A percentile compares a stretch with the other conserved stretches of the same genome.
Evolutionary conservation across 2,329 filamentous ascomycete species (phyloP).

Genomic region (Fusarium sp.): DNA sequence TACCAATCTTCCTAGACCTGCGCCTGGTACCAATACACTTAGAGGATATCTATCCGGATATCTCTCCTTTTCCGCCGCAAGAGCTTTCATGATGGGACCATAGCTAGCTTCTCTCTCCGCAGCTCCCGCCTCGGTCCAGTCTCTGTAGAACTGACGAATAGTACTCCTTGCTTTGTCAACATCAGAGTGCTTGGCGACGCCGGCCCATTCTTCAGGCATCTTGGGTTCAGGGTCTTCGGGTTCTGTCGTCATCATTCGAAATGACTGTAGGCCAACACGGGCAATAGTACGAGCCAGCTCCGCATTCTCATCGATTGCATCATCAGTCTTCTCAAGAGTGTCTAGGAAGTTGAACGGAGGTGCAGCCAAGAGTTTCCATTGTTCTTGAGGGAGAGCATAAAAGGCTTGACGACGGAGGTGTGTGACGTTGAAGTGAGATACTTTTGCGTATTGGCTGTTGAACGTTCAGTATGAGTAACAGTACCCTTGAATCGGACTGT

Average conservation of each 20-base stretch:
- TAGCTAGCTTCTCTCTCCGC: constrained; percentile 82
- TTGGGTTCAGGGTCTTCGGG: constrained; percentile 52
- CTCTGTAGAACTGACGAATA: constrained; percentile 90
- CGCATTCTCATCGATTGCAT: constrained; percentile 89
- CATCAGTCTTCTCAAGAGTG: constrained; percentile 80
- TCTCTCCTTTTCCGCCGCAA: constrained; percentile 60
- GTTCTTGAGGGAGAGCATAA: constrained; percentile 84
- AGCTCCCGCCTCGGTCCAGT: constrained; percentile 86
- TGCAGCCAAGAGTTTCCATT: constrained; percentile 83
- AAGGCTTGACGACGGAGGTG: constrained; percentile 92
- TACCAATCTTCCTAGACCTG: constrained; percentile 86
- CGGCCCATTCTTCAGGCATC: constrained; percentile 72
- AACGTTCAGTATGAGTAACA: constrained; percentile 20
- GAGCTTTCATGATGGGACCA: constrained; percentile 72
- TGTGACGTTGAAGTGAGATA: constrained; percentile 89
- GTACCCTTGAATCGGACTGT: too few relatives aligned
- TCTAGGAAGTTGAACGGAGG: constrained; percentile 86
- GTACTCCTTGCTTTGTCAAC: constrained; percentile 93
- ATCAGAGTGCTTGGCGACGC: constrained; percentile 75
- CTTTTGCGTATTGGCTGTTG: constrained; percentile 81
- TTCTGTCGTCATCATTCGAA: constrained; percentile 59
- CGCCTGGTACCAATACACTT: constrained; percentile 85
- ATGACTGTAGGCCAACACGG: constrained; percentile 72
- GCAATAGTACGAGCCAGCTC: constrained; percentile 83
- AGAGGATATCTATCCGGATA: constrained; percentile 53